phyloP scores from a whole-genome alignment of 1,284 basidiomycete species.

The Leccinum insolens region DNA sequence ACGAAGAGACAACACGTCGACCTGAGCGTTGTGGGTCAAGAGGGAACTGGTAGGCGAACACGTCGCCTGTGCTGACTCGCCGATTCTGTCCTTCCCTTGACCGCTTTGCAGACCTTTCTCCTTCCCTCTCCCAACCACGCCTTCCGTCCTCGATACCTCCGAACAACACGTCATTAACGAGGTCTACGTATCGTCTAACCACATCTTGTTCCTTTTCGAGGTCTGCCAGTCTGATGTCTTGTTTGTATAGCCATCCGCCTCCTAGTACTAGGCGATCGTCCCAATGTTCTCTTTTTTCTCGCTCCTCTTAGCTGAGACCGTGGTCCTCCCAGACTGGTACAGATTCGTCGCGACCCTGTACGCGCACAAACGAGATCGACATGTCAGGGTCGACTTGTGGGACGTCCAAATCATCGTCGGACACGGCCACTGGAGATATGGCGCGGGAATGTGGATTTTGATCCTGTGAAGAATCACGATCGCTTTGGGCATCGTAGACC shows the following conservation, averaged over 20 bases:
- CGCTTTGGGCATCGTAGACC: conserved; percentile 75
- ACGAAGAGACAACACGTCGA: conserved; percentile 52
- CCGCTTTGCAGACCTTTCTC: conserved; percentile 45
- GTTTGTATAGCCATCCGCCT: conserved; percentile 78
- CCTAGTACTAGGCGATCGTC: conserved; percentile 77
- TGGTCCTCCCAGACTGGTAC: conserved; percentile 79
- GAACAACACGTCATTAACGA: conserved; percentile 75
- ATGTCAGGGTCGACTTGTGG: conserved; percentile 52
- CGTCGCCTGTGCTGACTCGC: conserved; percentile 55
- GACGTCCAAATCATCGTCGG: conserved; percentile 44
- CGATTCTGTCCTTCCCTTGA: conserved; percentile 45
- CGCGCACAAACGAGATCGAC: conserved; percentile 68
- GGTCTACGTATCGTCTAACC: conserved; percentile 65
- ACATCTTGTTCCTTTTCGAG: conserved; percentile 58
- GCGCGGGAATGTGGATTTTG: conserved; percentile 44
- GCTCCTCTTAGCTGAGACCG: conserved; percentile 45
- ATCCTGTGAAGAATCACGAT: conserved; percentile 49
- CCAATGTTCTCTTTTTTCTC: conserved; percentile 68
- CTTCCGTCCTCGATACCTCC: conserved; percentile 52
- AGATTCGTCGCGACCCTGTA: conserved; percentile 63
- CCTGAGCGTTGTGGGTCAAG: conserved; percentile 25
- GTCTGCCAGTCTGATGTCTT: conserved; percentile 59
- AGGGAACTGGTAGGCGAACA: conserved; percentile 34
- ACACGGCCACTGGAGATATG: conserved; percentile 47
- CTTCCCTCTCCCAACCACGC: conserved; percentile 60